A percentile compares a stretch with the other conserved stretches of the same genome.
These are phyloP conservation scores for Fimicolochytrium jonesii DNA, from an alignment of 192 early-diverging fungal genomes.

Conservation along the genomic window DNA sequence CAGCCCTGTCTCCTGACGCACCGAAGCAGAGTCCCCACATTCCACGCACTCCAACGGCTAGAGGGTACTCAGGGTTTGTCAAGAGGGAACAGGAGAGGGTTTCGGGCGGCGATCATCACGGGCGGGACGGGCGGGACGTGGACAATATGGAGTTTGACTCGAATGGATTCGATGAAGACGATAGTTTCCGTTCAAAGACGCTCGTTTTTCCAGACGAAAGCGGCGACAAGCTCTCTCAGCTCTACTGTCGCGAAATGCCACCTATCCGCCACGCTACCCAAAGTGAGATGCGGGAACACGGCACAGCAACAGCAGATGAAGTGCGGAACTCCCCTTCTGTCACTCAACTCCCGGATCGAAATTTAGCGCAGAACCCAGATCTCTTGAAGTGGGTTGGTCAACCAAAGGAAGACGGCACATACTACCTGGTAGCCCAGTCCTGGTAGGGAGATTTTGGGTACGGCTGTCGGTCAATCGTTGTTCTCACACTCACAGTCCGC, in stretches of 20 bases:
- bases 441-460: background rate
- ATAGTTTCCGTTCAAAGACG: background rate
- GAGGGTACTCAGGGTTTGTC: conserved; percentile 13
- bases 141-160: too few relatives aligned
- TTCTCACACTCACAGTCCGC: background rate
- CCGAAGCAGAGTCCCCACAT: conserved; percentile 22
- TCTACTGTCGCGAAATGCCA: background rate
- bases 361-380: background rate
- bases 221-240: background rate
- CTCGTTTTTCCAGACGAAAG: background rate
- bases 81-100: background rate
- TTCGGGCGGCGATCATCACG: background rate
- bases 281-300: too few relatives aligned
- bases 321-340: too few relatives aligned
- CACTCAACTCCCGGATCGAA: too few relatives aligned
- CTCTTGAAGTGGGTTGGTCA: background rate
- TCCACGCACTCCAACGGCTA: conserved; percentile 18
- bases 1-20: conserved; percentile 18
- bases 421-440: background rate
- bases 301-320: too few relatives aligned
- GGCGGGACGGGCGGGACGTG: too few relatives aligned
- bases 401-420: background rate
- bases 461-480: background rate
- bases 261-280: background rate
- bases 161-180: too few relatives aligned